These are phyloP conservation scores for Fusarium cicatricum DNA, from an alignment of 2,329 filamentous ascomycete species.

Conservation along the genomic window DNA sequence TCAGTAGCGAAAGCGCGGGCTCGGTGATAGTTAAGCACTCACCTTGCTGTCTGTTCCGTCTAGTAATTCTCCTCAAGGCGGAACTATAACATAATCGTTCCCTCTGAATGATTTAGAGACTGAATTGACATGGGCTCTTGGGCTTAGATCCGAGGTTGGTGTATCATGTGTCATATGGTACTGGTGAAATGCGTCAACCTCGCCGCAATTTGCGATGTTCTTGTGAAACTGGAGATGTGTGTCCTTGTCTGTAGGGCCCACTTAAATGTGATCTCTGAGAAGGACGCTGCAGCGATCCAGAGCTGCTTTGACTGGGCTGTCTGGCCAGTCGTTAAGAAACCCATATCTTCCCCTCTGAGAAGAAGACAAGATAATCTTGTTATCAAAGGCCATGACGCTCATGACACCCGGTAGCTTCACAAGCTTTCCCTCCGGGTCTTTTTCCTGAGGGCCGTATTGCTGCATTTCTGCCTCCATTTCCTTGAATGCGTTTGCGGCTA, in stretches of 20 bases:
- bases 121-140: not conserved
- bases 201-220: not conserved
- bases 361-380: slow-evolving; percentile 2
- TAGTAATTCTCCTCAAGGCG: not conserved
- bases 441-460: not conserved
- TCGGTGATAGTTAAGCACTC: not conserved
- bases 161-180: not conserved
- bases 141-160: not conserved
- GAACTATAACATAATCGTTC: not conserved
- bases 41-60: not conserved
- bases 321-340: not conserved
- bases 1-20: not conserved
- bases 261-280: not conserved
- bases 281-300: not conserved
- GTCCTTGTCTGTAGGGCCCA: no score
- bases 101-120: not conserved
- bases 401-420: not conserved
- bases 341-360: not conserved
- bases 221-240: not conserved
- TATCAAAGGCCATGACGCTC: slow-evolving; percentile 6
- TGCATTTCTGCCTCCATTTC: not conserved
- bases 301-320: not conserved
- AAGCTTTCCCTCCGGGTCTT: not conserved
- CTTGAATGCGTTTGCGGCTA: not conserved
- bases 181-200: not conserved